A percentile compares a stretch with the other conserved stretches of the same genome.
Evolutionary conservation across 257 asterid genomes (phyloP).

Genomic region (Nicotiana tabacum): DNA sequence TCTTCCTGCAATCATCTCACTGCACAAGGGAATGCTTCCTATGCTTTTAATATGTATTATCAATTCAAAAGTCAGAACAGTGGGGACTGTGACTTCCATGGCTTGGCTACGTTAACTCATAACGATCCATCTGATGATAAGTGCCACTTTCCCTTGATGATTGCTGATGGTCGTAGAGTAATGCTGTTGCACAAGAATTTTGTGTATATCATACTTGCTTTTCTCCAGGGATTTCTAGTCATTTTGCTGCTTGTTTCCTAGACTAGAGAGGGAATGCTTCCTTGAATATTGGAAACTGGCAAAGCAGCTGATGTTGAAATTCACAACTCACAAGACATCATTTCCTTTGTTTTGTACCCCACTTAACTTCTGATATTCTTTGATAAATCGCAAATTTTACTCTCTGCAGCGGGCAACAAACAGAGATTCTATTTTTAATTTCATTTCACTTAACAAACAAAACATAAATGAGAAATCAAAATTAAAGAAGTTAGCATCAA

Average conservation of each 20-base stretch:
- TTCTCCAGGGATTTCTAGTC: slow-evolving; percentile 69
- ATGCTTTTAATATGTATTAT: slow-evolving; percentile 92
- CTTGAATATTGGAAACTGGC: too few species aligned
- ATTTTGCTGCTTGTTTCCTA: slow-evolving; percentile 64
- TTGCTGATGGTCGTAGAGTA: slow-evolving; percentile 50
- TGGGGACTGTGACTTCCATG: slow-evolving; percentile 81
- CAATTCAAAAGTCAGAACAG: slow-evolving; percentile 69
- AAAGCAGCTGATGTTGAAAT: too few species aligned
- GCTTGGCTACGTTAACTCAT: slow-evolving; percentile 58
- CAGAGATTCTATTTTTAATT: too few species aligned
- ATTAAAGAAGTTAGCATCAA: too few species aligned
- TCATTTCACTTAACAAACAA: too few species aligned
- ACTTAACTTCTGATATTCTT: too few species aligned
- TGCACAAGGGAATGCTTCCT: slow-evolving; percentile 71
- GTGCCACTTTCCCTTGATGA: slow-evolving; percentile 74
- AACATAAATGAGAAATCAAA: too few species aligned
- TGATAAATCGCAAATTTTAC: too few species aligned
- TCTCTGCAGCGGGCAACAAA: too few species aligned
- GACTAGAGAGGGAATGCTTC: slow-evolving; percentile 12
- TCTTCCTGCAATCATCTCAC: slow-evolving; percentile 78
- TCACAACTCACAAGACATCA: too few species aligned
- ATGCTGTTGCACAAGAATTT: slow-evolving; percentile 56
- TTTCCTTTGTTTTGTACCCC: too few species aligned
- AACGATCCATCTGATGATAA: slow-evolving; percentile 67
- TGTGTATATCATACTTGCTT: slow-evolving; percentile 47